Conservation (phyloP, 345 rosid species). For the Punica granatum region DNA sequence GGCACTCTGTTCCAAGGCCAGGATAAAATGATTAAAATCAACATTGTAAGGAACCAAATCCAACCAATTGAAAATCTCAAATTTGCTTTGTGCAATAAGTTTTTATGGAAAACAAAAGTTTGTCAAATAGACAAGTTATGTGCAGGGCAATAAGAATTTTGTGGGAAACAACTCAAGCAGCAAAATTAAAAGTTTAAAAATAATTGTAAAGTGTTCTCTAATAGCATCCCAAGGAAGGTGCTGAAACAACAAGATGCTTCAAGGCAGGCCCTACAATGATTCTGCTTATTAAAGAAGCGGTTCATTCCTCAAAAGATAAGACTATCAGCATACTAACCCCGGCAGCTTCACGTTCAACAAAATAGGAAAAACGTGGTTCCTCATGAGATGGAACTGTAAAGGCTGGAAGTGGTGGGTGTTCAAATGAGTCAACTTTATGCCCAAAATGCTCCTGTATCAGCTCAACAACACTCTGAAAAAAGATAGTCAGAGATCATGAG, state of each 20-base stretch:
- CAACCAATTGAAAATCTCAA: neutral
- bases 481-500: constrained; percentile 14
- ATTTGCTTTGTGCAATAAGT: neutral
- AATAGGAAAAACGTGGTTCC: constrained; percentile 73
- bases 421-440: constrained; percentile 36
- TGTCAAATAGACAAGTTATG: no score
- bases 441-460: constrained; percentile 71
- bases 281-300: neutral
- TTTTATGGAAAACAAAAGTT: no score
- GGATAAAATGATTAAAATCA: constrained; percentile 13
- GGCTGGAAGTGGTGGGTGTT: constrained; percentile 41
- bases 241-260: neutral
- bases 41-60: neutral
- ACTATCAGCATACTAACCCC: constrained; percentile 51
- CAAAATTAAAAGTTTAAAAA: no score
- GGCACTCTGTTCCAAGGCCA: constrained; percentile 51
- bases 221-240: neutral
- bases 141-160: neutral
- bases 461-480: constrained; percentile 64
- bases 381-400: constrained; percentile 72
- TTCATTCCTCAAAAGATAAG: neutral
- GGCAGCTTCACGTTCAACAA: constrained; percentile 84
- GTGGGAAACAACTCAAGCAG: neutral
- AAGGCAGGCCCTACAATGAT: neutral
- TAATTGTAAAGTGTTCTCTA: neutral